Base-by-base conservation (phyloP, 169 alveolate genomes). In the Theileria parva region DNA sequence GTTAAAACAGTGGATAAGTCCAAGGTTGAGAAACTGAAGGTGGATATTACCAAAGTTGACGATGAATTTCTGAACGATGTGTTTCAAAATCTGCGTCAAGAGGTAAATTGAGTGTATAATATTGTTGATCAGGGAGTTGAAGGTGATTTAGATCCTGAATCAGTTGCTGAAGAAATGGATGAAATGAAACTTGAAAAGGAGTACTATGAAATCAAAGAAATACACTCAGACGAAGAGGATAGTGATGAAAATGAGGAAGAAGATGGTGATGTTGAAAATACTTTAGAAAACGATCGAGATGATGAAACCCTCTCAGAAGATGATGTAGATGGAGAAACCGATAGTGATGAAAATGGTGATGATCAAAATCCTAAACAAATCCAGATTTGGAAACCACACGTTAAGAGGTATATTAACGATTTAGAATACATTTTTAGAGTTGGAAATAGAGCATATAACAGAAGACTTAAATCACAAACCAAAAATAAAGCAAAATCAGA, bases 351-450 rank as follows among this genome's bases (percentile, higher is more conserved):
- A 11, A 48, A 8, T 32, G 86, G 69, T 39, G 27, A 77, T 15
- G 65, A 64, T n/a, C 72, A 70, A 23, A 76, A 68, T 64, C 39
- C 13, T 9, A 85, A 69, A 30, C 91, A 85, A 57, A 85, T 85
- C 9, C 91, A 85, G 27, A 85, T 85, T 25, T 85, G 91, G 91
- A 70, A 27, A 17, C 91, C 91, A 17, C 87, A 85, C 66, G 87
- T 85, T 15, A 77, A 77, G 50, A 76, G 84, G 84, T 76, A 69
- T 2, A 13, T 15, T 34, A 69, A 6, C 6, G 7, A 51, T 32
- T 13, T 30, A 28, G 6, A 73, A 17, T 25, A 3, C 21, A 6
- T 1, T 51, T 53, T 57, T 30, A 76, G 74, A 59, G 77, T 85
- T 7, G 79, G 85, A 25, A 77, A 77, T 8, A 85, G 32, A 23